Evolutionary conservation across 73 alveolate species (phyloP), one percentile per base, ranked within the genome.

Genomic region (Paramecium tetraurelia): DNA sequence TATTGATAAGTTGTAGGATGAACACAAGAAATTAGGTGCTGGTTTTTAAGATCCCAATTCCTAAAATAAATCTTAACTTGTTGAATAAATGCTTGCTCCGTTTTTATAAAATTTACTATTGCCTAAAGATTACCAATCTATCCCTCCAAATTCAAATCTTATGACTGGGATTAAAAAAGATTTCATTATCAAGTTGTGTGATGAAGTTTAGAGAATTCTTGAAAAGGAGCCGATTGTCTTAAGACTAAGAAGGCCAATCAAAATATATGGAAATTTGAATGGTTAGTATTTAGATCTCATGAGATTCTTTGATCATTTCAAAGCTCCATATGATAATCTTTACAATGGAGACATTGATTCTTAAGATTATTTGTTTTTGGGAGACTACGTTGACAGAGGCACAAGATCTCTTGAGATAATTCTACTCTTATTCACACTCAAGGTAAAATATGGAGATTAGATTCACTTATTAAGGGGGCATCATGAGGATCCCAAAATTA

Each of bases 201-300:
- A 89, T 44, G 94, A 89, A 41, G 92, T 72, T 21, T 48, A 89
- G 48, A 89, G 63, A 50, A 59, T 89, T 38, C 27, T 89, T 7
- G 92, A 89, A 57, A 43, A 71, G 14, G 92, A 86, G 43, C 40
- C 31, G 1, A 80, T 27, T 1, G 31, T 27, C 31, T 27, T 27
- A 27, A 27, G 1, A 27, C 31, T 27, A 27, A 27, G 31, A 27
- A 27, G 31, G 1, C 31, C 31, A 27, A 27, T 27, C 31, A 27
- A 27, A 27, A 27, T 27, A 27, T 27, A 27, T 27, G 31, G 31
- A 27, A 27, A 27, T 27, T 27, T 27, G 31, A 27, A 27, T 85
- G 99, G 99, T 16, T 98, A 98, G 92, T 98, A 95, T 92, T 95
- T 94, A 53, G 99, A 98, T 95, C 92, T 98, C 36, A 98, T 98